A percentile compares a stretch with the other conserved stretches of the same genome.
Evolutionary conservation across 495 filamentous ascomycete genomes (phyloP).

Genomic region (Clavariopsis aquatica): DNA sequence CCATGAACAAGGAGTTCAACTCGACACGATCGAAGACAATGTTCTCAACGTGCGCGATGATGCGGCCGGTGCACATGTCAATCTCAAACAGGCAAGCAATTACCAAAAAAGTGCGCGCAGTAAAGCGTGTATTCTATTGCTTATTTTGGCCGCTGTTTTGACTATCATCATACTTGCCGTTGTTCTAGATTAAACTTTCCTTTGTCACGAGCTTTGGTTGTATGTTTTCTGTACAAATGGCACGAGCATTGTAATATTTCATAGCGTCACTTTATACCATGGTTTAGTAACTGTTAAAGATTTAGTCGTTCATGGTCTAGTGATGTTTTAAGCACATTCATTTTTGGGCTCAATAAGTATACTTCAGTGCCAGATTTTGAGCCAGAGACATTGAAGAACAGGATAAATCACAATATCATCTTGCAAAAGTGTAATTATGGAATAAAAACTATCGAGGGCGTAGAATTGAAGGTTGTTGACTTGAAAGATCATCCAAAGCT

Average conservation of each 20-base stretch:
- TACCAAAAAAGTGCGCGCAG: constrained; percentile 93
- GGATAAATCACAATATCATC: too few relatives aligned
- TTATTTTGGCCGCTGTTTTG: constrained; percentile 88
- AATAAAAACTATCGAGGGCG: too few relatives aligned
- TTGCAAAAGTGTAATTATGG: too few relatives aligned
- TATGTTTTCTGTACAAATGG: constrained; percentile 15
- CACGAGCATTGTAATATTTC: constrained; percentile 13
- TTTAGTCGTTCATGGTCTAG: too few relatives aligned
- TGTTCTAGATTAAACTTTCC: constrained; percentile 57
- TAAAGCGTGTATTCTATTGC: constrained; percentile 86
- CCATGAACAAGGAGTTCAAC: constrained; percentile 82
- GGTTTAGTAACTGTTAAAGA: constrained; percentile 8
- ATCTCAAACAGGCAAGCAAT: constrained; percentile 76
- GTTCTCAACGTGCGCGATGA: constrained; percentile 77
- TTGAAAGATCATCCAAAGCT: too few relatives aligned
- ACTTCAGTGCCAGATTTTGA: neutral
- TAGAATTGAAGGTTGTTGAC: too few relatives aligned
- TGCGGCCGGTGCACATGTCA: constrained; percentile 79
- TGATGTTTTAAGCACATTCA: neutral
- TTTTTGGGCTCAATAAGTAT: neutral
- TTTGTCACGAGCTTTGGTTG: neutral
- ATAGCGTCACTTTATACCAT: constrained; percentile 14
- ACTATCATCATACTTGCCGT: constrained; percentile 86
- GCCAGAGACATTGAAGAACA: too few relatives aligned
- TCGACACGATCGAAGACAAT: constrained; percentile 87